Conservation (phyloP, 2,329 filamentous ascomycete species). For the Lecanosticta acicola region DNA sequence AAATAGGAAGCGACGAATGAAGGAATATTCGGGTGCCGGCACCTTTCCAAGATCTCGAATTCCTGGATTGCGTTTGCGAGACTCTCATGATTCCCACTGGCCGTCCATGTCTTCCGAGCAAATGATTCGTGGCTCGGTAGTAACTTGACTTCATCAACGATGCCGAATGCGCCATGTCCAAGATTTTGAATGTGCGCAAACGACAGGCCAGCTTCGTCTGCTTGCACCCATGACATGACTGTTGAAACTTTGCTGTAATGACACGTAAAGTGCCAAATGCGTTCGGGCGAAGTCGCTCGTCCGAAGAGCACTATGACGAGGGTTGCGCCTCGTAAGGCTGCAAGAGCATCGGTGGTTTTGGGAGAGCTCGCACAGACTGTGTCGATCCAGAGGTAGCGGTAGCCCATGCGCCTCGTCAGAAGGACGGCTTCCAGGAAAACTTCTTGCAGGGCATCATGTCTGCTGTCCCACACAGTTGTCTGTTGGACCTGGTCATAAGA, state of each 20-base stretch:
- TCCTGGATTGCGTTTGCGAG: conserved; percentile 3
- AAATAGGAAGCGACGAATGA: conserved; percentile 82
- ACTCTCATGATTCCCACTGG: not conserved
- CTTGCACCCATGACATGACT: conserved; percentile 3
- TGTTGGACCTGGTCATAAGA: not conserved
- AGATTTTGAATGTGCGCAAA: conserved; percentile 6
- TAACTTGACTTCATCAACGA: conserved; percentile 10
- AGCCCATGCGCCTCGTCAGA: conserved; percentile 8
- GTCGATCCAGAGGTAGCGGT: conserved; percentile 18
- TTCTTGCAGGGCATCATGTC: not conserved
- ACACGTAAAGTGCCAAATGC: conserved; percentile 8
- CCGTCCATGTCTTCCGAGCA: conserved; percentile 7
- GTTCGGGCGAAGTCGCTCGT: not conserved
- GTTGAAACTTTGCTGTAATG: conserved; percentile 1
- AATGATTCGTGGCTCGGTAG: not conserved
- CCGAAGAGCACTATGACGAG: conserved; percentile 7
- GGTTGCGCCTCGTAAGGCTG: too few relatives aligned
- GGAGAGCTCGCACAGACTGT: conserved; percentile 9
- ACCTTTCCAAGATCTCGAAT: conserved; percentile 9
- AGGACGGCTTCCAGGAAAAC: conserved; percentile 3
- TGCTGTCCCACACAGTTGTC: not conserved
- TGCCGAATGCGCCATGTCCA: conserved; percentile 9
- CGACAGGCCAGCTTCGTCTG: not conserved
- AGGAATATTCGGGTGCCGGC: conserved; percentile 42
- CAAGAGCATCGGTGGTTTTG: too few relatives aligned